Conservation (phyloP, 108 stramenopile genomes). For the Asterionellopsis glacialis region DNA sequence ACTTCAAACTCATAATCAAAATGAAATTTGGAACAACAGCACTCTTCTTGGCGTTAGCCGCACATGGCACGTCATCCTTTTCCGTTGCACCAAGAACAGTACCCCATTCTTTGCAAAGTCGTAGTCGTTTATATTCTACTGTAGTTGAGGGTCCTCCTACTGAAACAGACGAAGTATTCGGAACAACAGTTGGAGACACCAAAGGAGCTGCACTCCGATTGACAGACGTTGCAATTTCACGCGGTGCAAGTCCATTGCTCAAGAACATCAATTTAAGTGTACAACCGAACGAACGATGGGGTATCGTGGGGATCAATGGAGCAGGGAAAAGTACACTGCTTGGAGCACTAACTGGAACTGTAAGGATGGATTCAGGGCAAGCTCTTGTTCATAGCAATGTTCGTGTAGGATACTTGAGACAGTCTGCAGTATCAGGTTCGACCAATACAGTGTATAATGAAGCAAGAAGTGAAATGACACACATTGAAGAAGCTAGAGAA, state of each 20-base stretch:
- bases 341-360: constrained; percentile 58
- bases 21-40: too few relatives aligned
- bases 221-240: constrained; percentile 59
- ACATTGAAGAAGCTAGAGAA: constrained; percentile 44
- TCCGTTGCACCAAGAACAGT: too few relatives aligned
- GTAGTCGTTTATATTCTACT: too few relatives aligned
- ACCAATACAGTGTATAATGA: constrained; percentile 83
- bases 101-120: too few relatives aligned
- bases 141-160: background rate
- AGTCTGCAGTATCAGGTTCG: constrained; percentile 83
- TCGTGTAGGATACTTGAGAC: constrained; percentile 65
- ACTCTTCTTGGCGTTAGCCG: too few relatives aligned
- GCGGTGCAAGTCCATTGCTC: constrained; percentile 50
- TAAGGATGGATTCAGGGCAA: constrained; percentile 53
- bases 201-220: constrained; percentile 70
- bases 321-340: constrained; percentile 50
- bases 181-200: constrained; percentile 49
- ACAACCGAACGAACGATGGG: constrained; percentile 70
- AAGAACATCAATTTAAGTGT: constrained; percentile 66
- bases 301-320: constrained; percentile 71
- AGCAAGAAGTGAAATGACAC: constrained; percentile 84
- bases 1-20: too few relatives aligned
- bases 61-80: too few relatives aligned
- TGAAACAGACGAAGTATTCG: background rate
- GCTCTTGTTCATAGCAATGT: constrained; percentile 54